A percentile compares a stretch with the other conserved stretches of the same genome.
phyloP scores from a whole-genome alignment of 768 basidiomycete genomes.

The Fomitopsis pulvina region DNA sequence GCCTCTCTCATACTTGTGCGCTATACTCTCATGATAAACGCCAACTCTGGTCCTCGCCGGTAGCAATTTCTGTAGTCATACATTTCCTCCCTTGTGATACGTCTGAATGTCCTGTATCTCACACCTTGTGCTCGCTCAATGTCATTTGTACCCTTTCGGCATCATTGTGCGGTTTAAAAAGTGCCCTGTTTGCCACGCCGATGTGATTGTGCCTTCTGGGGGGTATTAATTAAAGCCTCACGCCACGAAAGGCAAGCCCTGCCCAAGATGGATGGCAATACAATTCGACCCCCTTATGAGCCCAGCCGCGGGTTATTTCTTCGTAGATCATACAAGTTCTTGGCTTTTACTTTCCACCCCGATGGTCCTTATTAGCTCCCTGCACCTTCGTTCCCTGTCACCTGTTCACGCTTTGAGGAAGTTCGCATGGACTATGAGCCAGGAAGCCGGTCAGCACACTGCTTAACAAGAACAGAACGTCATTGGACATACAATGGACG shows the following conservation, averaged over 20 bases:
- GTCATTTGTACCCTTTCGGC: too few relatives aligned
- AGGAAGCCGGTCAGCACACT: conserved; percentile 10
- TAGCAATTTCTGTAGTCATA: too few relatives aligned
- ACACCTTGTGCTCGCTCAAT: too few relatives aligned
- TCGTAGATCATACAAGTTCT: conserved; percentile 1
- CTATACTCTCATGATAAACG: too few relatives aligned
- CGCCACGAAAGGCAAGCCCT: neutral
- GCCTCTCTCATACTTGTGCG: too few relatives aligned
- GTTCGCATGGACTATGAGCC: conserved; percentile 70
- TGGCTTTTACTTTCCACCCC: conserved; percentile 5
- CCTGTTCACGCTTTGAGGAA: conserved; percentile 65
- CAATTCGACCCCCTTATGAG: conserved; percentile 1
- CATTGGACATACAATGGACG: conserved; percentile 61
- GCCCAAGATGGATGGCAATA: conserved; percentile 7
- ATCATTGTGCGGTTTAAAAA: too few relatives aligned
- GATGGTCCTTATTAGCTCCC: neutral
- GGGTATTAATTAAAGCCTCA: too few relatives aligned
- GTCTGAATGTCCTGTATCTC: too few relatives aligned
- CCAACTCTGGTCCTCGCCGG: too few relatives aligned
- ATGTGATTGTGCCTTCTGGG: too few relatives aligned
- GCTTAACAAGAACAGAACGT: conserved; percentile 13
- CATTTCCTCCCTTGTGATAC: too few relatives aligned
- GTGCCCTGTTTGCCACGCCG: too few relatives aligned
- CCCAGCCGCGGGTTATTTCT: neutral
- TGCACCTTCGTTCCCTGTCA: neutral